phyloP scores from a whole-genome alignment of 78 protist species.

The Abeoforma whisleri region DNA sequence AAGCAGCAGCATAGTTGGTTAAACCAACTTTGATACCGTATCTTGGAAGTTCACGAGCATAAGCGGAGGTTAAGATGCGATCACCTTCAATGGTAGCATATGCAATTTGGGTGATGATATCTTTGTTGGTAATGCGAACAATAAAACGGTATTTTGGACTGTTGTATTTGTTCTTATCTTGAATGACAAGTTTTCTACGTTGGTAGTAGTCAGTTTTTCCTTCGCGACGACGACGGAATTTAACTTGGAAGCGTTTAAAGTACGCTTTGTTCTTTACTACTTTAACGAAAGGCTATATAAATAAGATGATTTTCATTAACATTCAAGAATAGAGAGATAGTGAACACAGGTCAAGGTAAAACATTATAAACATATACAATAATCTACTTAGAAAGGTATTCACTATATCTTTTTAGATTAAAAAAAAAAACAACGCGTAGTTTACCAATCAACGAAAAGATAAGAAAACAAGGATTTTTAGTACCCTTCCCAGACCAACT shows the following conservation, averaged over 20 bases:
- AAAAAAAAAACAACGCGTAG: too few species aligned
- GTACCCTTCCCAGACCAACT: too few species aligned
- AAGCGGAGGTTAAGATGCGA: constrained; percentile 76
- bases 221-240: constrained; percentile 90
- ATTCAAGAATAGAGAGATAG: too few species aligned
- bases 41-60: constrained; percentile 82
- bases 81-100: constrained; percentile 84
- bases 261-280: constrained; percentile 85
- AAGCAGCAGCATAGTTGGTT: constrained; percentile 94
- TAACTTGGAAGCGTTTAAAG: constrained; percentile 88
- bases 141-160: constrained; percentile 94
- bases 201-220: constrained; percentile 97
- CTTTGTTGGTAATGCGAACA: constrained; percentile 88
- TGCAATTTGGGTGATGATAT: constrained; percentile 85
- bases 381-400: too few species aligned
- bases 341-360: too few species aligned
- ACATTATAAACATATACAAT: too few species aligned
- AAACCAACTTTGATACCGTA: constrained; percentile 86
- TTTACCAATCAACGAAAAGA: too few species aligned
- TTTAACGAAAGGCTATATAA: constrained; percentile 75
- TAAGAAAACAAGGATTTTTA: too few species aligned
- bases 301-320: too few species aligned
- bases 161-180: constrained; percentile 92
- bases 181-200: constrained; percentile 77
- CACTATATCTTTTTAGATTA: too few species aligned